Evolutionary conservation across 2,329 filamentous ascomycete genomes (phyloP).

Genomic region (Moelleriella libera): DNA sequence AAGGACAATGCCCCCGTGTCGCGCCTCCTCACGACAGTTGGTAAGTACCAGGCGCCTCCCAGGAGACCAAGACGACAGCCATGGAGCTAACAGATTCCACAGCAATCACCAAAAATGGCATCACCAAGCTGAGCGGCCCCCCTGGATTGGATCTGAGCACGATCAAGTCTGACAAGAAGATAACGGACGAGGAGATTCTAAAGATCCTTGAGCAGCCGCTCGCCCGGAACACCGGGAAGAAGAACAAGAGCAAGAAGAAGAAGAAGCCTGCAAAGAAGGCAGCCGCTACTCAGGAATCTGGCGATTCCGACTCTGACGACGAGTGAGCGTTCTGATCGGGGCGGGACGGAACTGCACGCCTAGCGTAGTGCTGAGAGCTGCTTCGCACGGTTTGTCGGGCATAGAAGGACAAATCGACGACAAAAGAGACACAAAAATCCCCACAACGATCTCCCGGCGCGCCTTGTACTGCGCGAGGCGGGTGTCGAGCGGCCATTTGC

Average conservation of each 20-base stretch:
- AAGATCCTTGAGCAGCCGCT: constrained; percentile 87
- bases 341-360: not conserved
- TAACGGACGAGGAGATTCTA: constrained; percentile 86
- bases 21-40: constrained; percentile 78
- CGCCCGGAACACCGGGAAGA: constrained; percentile 77
- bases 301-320: constrained; percentile 16
- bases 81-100: not conserved
- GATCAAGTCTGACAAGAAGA: constrained; percentile 94
- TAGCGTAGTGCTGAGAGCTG: not conserved
- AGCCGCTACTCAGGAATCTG: constrained; percentile 13
- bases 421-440: no score
- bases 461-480: no score
- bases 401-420: no score
- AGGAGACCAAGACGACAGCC: not conserved
- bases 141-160: constrained; percentile 64
- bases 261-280: constrained; percentile 40
- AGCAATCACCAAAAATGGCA: constrained; percentile 97
- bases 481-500: no score
- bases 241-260: constrained; percentile 81
- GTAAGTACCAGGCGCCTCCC: constrained; percentile 39
- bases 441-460: no score
- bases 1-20: constrained; percentile 79
- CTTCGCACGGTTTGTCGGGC: no score
- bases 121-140: constrained; percentile 72
- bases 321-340: constrained; percentile 9